These are phyloP conservation scores for Phylloboletellus chloephorus DNA, from an alignment of 1,284 basidiomycete species.

Conservation along the genomic window DNA sequence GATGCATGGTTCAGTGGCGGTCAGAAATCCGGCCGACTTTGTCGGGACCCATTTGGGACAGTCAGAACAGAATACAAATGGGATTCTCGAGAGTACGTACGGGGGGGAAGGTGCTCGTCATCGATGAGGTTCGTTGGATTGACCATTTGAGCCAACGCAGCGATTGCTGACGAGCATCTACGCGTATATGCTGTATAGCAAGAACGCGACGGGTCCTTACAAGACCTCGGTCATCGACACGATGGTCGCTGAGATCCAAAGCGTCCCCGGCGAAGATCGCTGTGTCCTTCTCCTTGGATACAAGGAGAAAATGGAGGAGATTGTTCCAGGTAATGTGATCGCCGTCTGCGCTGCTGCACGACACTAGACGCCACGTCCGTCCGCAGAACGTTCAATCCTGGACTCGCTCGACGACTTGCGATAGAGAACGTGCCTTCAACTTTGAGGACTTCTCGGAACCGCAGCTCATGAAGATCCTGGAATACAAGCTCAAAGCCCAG, in stretches of 20 bases:
- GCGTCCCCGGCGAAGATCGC: slow-evolving; percentile 58
- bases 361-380: too few species aligned
- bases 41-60: slow-evolving; percentile 49
- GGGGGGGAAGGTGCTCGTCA: slow-evolving; percentile 59
- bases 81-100: slow-evolving; percentile 49
- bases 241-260: slow-evolving; percentile 65
- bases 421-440: slow-evolving; percentile 58
- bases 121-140: slow-evolving; percentile 50
- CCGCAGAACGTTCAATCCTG: slow-evolving; percentile 64
- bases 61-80: slow-evolving; percentile 60
- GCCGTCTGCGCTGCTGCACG: too few species aligned
- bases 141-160: neutral
- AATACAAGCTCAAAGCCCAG: slow-evolving; percentile 50
- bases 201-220: slow-evolving; percentile 38
- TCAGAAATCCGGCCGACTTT: slow-evolving; percentile 64
- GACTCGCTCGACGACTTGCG: slow-evolving; percentile 52
- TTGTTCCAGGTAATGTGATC: slow-evolving; percentile 54
- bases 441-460: slow-evolving; percentile 55
- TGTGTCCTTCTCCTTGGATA: slow-evolving; percentile 61
- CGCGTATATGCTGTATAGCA: slow-evolving; percentile 63
- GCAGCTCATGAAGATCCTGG: slow-evolving; percentile 46
- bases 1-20: slow-evolving; percentile 51
- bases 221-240: slow-evolving; percentile 66
- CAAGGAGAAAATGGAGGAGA: slow-evolving; percentile 54
- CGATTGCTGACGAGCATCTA: slow-evolving; percentile 19